Conservation (phyloP, 768 basidiomycete species). For the Tephrocybe sp. region DNA sequence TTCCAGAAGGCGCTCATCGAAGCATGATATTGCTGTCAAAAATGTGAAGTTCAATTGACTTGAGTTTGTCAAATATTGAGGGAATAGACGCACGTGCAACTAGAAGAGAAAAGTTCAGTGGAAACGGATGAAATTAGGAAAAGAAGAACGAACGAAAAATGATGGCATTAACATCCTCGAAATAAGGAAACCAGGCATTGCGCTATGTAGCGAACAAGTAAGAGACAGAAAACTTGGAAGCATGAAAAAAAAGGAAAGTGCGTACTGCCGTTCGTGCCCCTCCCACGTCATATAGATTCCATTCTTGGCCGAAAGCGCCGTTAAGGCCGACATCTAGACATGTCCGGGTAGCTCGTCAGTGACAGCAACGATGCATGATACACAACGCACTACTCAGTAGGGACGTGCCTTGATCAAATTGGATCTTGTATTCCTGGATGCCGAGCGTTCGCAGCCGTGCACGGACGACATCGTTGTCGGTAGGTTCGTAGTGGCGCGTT, state of each 20-base stretch:
- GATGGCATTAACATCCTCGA: slow-evolving; percentile 72
- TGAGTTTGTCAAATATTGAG: slow-evolving; percentile 16
- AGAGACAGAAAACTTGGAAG: background rate
- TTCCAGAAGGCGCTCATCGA: slow-evolving; percentile 50
- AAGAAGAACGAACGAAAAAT: slow-evolving; percentile 63
- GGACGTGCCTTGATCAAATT: slow-evolving; percentile 41
- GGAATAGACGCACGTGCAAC: slow-evolving; percentile 53
- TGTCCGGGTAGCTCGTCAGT: background rate
- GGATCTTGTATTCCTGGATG: slow-evolving; percentile 66
- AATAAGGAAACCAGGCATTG: slow-evolving; percentile 71
- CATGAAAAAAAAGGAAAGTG: slow-evolving; percentile 1
- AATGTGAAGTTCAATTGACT: too few relatives aligned
- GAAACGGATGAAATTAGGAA: slow-evolving; percentile 24
- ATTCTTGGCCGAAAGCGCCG: slow-evolving; percentile 46
- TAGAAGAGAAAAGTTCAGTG: slow-evolving; percentile 26
- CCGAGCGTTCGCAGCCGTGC: slow-evolving; percentile 70
- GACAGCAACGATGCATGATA: background rate
- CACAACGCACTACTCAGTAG: slow-evolving; percentile 10
- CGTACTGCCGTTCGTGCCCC: slow-evolving; percentile 56
- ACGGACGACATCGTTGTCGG: slow-evolving; percentile 63
- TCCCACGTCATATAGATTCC: slow-evolving; percentile 72
- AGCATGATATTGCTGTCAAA: slow-evolving; percentile 40
- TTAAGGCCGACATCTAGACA: slow-evolving; percentile 15
- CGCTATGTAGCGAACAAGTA: slow-evolving; percentile 38
- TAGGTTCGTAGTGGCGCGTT: slow-evolving; percentile 52